A percentile compares a stretch with the other conserved stretches of the same genome.
Conservation (phyloP, 2,329 filamentous ascomycete species). For the Claviceps citrina region DNA sequence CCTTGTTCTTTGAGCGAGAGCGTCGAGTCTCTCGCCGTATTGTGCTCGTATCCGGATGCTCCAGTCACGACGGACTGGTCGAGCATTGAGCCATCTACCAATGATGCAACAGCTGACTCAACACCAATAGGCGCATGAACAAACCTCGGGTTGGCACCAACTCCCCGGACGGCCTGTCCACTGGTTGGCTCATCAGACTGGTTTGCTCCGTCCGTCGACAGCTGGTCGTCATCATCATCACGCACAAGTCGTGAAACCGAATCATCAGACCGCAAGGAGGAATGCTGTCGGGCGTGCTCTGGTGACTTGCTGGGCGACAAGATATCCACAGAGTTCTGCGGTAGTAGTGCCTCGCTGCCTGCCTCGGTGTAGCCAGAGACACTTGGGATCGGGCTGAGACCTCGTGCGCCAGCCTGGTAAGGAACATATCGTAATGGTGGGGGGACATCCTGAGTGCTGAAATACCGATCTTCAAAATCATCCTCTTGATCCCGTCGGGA, state of each 20-base stretch:
- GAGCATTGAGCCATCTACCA: conserved; percentile 59
- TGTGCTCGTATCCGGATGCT: conserved; percentile 37
- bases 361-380: conserved; percentile 73
- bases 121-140: conserved; percentile 58
- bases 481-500: conserved; percentile 21
- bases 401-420: conserved; percentile 52
- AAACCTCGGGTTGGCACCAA: conserved; percentile 61
- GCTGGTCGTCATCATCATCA: conserved; percentile 40
- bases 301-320: conserved; percentile 39
- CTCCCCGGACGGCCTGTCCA: conserved; percentile 53
- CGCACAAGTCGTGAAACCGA: conserved; percentile 26
- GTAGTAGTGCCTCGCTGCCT: conserved; percentile 40
- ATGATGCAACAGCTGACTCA: conserved; percentile 80
- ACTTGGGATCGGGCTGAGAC: conserved; percentile 79
- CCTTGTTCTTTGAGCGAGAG: conserved; percentile 19
- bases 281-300: conserved; percentile 18
- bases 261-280: conserved; percentile 19
- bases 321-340: conserved; percentile 41
- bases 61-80: conserved; percentile 54
- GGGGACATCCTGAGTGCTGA: conserved; percentile 46
- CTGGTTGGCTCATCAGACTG: conserved; percentile 44
- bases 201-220: conserved; percentile 38
- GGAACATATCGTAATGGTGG: conserved; percentile 51
- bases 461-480: conserved; percentile 32
- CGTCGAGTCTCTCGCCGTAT: conserved; percentile 22